These are phyloP conservation scores for Wickerhamia fluorescens DNA, from an alignment of 805 yeast genomes.

Conservation along the genomic window DNA sequence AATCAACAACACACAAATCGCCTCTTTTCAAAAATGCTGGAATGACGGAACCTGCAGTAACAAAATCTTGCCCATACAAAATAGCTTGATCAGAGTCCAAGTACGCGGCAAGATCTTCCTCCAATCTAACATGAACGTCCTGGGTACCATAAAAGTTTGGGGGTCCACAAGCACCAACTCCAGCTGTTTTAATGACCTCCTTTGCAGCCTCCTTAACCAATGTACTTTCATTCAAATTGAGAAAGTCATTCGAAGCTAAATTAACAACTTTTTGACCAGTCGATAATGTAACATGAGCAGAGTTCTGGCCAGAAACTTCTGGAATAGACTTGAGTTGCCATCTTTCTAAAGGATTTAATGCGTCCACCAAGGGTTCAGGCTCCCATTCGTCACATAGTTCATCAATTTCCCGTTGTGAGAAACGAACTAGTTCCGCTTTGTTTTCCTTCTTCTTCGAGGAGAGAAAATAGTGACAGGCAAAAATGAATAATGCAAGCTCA, in stretches of 20 bases:
- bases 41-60: slow-evolving; percentile 78
- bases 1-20: slow-evolving; percentile 83
- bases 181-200: slow-evolving; percentile 55
- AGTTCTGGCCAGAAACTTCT: slow-evolving; percentile 49
- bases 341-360: slow-evolving; percentile 41
- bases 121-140: slow-evolving; percentile 78
- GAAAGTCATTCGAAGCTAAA: slow-evolving; percentile 65
- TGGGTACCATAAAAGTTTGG: slow-evolving; percentile 96
- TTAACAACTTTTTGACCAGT: slow-evolving; percentile 42
- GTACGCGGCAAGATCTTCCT: slow-evolving; percentile 65
- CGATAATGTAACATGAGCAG: slow-evolving; percentile 27
- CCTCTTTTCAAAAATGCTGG: slow-evolving; percentile 96
- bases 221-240: slow-evolving; percentile 49
- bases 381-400: slow-evolving; percentile 86
- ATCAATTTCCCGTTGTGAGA: slow-evolving; percentile 61
- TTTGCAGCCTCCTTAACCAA: slow-evolving; percentile 48
- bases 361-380: slow-evolving; percentile 74
- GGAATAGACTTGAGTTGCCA: slow-evolving; percentile 67
- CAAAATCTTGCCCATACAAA: slow-evolving; percentile 87
- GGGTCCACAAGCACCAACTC: slow-evolving; percentile 98
- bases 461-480: slow-evolving; percentile 78
- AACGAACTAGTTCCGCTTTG: slow-evolving; percentile 60
- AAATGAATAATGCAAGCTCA: slow-evolving; percentile 67
- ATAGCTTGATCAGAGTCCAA: slow-evolving; percentile 75
- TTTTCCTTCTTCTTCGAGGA: slow-evolving; percentile 71